A percentile compares a stretch with the other conserved stretches of the same genome.
These are phyloP conservation scores for Arachnomyces sp. DNA, from an alignment of 2,329 filamentous ascomycete genomes.

Conservation along the genomic window DNA sequence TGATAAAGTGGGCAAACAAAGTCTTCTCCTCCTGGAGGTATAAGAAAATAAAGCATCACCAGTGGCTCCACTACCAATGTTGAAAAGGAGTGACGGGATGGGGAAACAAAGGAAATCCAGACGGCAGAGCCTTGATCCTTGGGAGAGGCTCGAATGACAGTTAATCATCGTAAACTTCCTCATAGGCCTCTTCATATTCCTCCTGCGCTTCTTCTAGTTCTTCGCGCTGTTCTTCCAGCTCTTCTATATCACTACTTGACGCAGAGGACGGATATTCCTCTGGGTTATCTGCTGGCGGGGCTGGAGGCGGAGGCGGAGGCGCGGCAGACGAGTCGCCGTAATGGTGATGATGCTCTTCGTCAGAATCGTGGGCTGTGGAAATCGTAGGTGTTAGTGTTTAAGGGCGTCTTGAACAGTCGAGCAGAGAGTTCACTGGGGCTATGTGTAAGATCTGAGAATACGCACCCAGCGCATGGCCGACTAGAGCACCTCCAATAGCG, in stretches of 20 bases:
- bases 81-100: no score
- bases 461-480: slow-evolving; percentile 50
- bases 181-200: slow-evolving; percentile 1
- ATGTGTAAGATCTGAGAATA: slow-evolving; percentile 9
- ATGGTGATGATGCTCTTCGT: neutral
- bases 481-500: slow-evolving; percentile 48
- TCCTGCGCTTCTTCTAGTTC: neutral
- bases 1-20: no score
- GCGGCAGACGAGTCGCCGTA: no score
- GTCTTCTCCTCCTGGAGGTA: no score
- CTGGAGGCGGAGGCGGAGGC: neutral
- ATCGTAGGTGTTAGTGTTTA: neutral
- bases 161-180: slow-evolving; percentile 1
- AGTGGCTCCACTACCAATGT: no score
- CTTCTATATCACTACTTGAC: slow-evolving; percentile 2
- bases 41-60: no score
- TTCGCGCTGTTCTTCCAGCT: neutral
- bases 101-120: no score
- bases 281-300: neutral
- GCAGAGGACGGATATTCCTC: neutral
- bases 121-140: no score
- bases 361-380: neutral
- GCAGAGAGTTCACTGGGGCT: no score
- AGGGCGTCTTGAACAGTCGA: no score
- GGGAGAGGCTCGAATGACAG: no score